Base-by-base conservation (phyloP, 306 rosid species). In the Cucumis cinereus region DNA sequence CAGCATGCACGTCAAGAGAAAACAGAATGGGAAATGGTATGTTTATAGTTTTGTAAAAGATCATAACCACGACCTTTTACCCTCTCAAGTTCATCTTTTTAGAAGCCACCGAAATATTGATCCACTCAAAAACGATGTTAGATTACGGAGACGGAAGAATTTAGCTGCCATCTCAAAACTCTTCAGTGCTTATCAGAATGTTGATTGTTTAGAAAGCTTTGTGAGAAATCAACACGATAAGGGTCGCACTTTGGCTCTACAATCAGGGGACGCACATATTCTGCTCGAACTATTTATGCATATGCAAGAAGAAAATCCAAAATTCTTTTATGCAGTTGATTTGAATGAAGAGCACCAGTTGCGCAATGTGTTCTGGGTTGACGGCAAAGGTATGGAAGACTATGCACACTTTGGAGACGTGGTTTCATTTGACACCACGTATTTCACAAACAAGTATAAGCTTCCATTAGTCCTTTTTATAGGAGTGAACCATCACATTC, bases 1-100 rank as follows among this genome's bases (percentile, higher is more conserved):
- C 20, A 77, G 80, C 80, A 77, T 77, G 80, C 80, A 77, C 20
- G 80, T 77, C 3, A 77, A 77, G 74, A 77, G 80, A 63, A 77
- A 43, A 70, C 74, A 63, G 41, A 63, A 77, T 77, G 80, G 62
- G 10, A 77, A 77, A 23, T 77, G 80, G 80, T 77, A 63, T 50
- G 80, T 77, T 64, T 77, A 77, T 52, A 77, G 62, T 64, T 77
- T 77, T 30, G 62, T 77, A 10, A 77, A 77, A 38, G 80, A 63
- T 35, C 80, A 77, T 50, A 77, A 77, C 52, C 80, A 77, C 40
- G 80, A 63, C 19, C 80, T 63, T 50, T 63, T 77, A 33, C 80
- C 74, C 7, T 77, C 80, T 30, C 80, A 77, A 77, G 80, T 63
- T 47, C 80, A 77, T 66, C 67, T 77, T 30, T 77, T 77, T 58